Conservation (phyloP, 176 grass and related monocot species). For the Eragrostis nindensis region DNA sequence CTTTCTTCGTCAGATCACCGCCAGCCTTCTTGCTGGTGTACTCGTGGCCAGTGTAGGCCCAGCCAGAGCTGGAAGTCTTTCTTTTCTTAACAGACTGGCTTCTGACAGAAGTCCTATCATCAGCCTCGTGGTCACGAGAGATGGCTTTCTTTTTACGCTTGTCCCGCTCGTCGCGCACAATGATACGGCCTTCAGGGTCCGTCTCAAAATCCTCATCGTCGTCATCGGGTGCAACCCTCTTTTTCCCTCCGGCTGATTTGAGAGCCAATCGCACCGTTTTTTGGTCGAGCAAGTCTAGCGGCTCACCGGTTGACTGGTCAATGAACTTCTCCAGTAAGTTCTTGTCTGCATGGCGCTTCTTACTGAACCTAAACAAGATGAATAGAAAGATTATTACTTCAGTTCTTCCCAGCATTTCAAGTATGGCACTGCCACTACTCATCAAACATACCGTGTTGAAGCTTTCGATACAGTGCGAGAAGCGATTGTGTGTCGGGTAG, state of each 20-base stretch:
- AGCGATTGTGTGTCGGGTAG: constrained; percentile 35
- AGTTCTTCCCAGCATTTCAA: background rate
- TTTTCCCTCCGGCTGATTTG: constrained; percentile 61
- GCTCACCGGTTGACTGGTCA: constrained; percentile 69
- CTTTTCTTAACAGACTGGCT: constrained; percentile 66
- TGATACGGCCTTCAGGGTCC: constrained; percentile 79
- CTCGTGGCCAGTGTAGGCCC: constrained; percentile 85
- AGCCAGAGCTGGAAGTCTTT: constrained; percentile 64
- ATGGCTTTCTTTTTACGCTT: constrained; percentile 56
- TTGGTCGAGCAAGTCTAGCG: constrained; percentile 78
- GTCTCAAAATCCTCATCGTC: constrained; percentile 63
- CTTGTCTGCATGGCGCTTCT: constrained; percentile 54
- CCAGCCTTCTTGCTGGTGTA: constrained; percentile 84
- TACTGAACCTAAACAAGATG: constrained; percentile 53
- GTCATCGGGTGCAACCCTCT: constrained; percentile 45
- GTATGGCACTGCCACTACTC: constrained; percentile 17
- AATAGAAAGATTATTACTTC: constrained; percentile 27
- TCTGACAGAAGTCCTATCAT: constrained; percentile 50
- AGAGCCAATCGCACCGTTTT: constrained; percentile 74
- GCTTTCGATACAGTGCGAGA: constrained; percentile 60
- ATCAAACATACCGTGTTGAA: constrained; percentile 66
- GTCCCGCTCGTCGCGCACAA: constrained; percentile 63
- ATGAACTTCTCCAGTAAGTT: constrained; percentile 71
- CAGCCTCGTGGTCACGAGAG: constrained; percentile 42
- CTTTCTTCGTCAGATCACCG: constrained; percentile 84